Evolutionary conservation across 495 filamentous ascomycete species (phyloP).

Genomic region (Podospora pseudopauciseta): DNA sequence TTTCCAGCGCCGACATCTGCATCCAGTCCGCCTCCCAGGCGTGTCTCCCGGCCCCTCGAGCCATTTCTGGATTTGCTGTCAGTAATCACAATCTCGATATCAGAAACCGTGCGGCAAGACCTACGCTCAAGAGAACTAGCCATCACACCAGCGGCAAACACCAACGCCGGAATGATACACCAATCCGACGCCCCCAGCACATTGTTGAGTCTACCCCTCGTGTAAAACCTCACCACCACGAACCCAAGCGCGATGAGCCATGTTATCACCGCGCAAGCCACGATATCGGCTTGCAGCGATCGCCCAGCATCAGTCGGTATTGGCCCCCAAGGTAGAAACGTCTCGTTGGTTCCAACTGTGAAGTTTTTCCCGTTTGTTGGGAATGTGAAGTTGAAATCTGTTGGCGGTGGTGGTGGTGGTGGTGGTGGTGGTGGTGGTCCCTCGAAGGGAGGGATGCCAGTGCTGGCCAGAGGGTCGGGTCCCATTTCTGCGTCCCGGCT

Average conservation of each 20-base stretch:
- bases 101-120: background rate
- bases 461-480: background rate
- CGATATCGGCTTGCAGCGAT: constrained; percentile 29
- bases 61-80: constrained; percentile 17
- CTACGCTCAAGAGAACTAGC: constrained; percentile 29
- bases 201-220: constrained; percentile 24
- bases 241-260: constrained; percentile 27
- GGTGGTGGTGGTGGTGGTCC: background rate
- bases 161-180: constrained; percentile 29
- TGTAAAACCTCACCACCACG: constrained; percentile 33
- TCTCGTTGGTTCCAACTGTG: background rate
- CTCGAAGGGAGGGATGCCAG: background rate
- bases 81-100: background rate
- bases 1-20: constrained; percentile 21
- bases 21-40: constrained; percentile 23
- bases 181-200: constrained; percentile 29
- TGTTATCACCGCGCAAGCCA: constrained; percentile 27
- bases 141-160: constrained; percentile 27
- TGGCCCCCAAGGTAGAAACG: constrained; percentile 8
- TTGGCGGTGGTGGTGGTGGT: no score
- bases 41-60: constrained; percentile 26
- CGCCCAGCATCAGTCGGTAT: constrained; percentile 21
- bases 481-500: background rate
- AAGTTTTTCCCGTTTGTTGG: background rate
- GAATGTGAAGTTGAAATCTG: background rate